Percentiles rank a stretch among this genome's conserved stretches.
These are phyloP conservation scores for Triglochin maritima DNA, from an alignment of 106 monocot species.

Conservation along the genomic window DNA sequence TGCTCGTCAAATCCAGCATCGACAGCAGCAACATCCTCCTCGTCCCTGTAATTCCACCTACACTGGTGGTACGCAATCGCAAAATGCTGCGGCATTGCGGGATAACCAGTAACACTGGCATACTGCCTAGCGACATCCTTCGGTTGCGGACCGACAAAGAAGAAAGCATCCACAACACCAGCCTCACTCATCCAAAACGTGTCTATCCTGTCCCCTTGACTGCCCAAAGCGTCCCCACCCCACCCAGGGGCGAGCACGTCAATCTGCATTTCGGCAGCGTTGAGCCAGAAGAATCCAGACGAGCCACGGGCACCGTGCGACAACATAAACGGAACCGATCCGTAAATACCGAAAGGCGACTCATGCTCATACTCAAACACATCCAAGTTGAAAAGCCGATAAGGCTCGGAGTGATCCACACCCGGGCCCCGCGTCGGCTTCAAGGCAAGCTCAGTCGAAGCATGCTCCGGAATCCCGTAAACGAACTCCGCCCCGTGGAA, in stretches of 20 bases:
- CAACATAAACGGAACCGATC: conserved; percentile 92
- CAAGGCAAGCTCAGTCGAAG: conserved; percentile 46
- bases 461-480: conserved; percentile 96
- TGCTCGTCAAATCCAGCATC: conserved; percentile 91
- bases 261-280: conserved; percentile 98
- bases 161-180: conserved; percentile 83
- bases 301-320: conserved; percentile 53
- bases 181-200: conserved; percentile 97
- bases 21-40: conserved; percentile 76
- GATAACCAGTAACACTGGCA: conserved; percentile 62
- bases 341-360: conserved; percentile 89
- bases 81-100: conserved; percentile 82
- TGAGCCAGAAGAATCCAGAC: conserved; percentile 94
- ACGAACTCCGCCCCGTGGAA: conserved; percentile 89
- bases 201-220: conserved; percentile 37
- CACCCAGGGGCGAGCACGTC: conserved; percentile 86
- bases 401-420: conserved; percentile 78
- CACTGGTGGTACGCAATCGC: conserved; percentile 90
- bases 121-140: conserved; percentile 85
- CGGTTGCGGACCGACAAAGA: conserved; percentile 81
- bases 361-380: conserved; percentile 91
- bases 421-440: conserved; percentile 70
- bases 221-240: conserved; percentile 21
- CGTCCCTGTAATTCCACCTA: conserved; percentile 97
- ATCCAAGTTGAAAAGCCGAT: conserved; percentile 86